Evolutionary conservation across 2,329 filamentous ascomycete species (phyloP), one percentile per base, ranked within the genome.

Genomic region (Stachybotrys chartarum): DNA sequence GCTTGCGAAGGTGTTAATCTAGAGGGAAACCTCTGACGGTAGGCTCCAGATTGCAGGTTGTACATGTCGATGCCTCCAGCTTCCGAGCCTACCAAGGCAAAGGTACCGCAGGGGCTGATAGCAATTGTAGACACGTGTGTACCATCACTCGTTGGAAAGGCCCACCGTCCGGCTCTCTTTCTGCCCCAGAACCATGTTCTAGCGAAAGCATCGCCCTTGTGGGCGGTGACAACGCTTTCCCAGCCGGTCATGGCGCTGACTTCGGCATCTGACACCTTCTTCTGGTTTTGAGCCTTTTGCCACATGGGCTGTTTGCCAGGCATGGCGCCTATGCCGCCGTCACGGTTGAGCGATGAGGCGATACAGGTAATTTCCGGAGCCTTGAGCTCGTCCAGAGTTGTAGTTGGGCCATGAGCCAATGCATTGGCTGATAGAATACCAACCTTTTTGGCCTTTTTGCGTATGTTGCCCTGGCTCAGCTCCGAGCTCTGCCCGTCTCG

Each of bases 161-260:
- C 87, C 94, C 94, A 99, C 59, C 94, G 82, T 11, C 94, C 94
- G 51, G 94, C 92, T 64, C 88, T 86, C 72, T 95, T 97, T 55
- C 91, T 86, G 6, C 93, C 94, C 92, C 94, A 97, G 73, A 97
- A 97, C 94, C 94, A 99, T 1, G 94, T 97, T 54, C 94, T 84
- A 17, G 91, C 94, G 66, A 83, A 89, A 49, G 85, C 81, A 66
- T 97, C 93, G 53, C 87, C 84, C 65, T 87, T 87, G 68, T 99
- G 95, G 10, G 91, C 93, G 5, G 94, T 99, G 2, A 99, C 84
- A 7, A 99, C 86, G 66, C 93, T 97, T 71, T 99, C 95, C 94
- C 94, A 99, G 1, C 94, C 94, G 3, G 92, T 96, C 76, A 85
- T 85, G 51, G 85, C 82, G 63, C 86, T 88, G 55, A 85, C 78